Evolutionary conservation across 129 eudicot species (phyloP).

Genomic region (Flaveria sonorensis): DNA sequence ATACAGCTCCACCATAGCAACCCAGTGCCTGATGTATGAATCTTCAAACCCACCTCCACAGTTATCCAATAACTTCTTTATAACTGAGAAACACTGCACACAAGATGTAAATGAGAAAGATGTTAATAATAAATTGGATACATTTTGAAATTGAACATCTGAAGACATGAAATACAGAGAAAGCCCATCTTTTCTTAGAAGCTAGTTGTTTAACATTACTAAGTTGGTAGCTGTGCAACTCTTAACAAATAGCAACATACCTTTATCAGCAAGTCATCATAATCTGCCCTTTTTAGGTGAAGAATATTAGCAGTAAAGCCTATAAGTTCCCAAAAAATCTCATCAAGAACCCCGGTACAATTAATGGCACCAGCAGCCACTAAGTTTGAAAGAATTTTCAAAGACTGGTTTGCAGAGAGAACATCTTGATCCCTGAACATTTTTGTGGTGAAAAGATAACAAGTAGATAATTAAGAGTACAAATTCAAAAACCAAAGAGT

Average conservation of each 20-base stretch:
- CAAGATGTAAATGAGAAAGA: slow-evolving; percentile 6
- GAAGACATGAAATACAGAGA: neutral
- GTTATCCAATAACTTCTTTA: slow-evolving; percentile 60
- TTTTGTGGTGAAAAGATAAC: slow-evolving; percentile 7
- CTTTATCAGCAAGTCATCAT: slow-evolving; percentile 61
- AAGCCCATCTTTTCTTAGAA: too few relatives aligned
- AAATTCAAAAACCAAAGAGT: neutral
- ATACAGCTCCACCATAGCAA: slow-evolving; percentile 59
- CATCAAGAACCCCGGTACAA: slow-evolving; percentile 65
- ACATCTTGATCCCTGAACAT: slow-evolving; percentile 69
- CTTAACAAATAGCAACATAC: slow-evolving; percentile 31
- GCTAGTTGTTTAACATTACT: too few relatives aligned
- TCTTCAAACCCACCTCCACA: slow-evolving; percentile 56
- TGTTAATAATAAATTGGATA: neutral
- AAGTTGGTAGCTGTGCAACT: too few relatives aligned
- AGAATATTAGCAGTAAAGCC: slow-evolving; percentile 56
- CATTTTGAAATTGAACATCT: neutral
- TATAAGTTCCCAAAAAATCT: slow-evolving; percentile 62
- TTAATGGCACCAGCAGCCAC: slow-evolving; percentile 76
- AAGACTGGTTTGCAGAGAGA: slow-evolving; percentile 58
- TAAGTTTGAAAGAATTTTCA: slow-evolving; percentile 77
- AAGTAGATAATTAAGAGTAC: neutral
- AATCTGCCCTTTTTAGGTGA: slow-evolving; percentile 39
- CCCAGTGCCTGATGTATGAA: slow-evolving; percentile 77
- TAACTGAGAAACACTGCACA: slow-evolving; percentile 70